Percentiles rank a stretch among this genome's conserved stretches.
Evolutionary conservation across 2,329 filamentous ascomycete species (phyloP).

Genomic region (Fusarium sp.): DNA sequence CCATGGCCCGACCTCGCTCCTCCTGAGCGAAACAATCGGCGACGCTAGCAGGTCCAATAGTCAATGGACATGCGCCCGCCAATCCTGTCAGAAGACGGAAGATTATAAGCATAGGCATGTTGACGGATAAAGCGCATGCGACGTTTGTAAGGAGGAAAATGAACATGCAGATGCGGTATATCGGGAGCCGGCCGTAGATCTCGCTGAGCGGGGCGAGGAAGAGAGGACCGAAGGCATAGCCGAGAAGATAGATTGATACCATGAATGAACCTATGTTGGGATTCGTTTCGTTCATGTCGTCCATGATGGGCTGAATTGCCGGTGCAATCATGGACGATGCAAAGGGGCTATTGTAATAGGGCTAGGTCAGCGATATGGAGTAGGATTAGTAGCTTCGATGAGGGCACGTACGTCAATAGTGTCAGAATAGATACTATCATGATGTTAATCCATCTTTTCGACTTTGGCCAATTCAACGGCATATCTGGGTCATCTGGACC

Average conservation of each 20-base stretch:
- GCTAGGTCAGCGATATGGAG: rapidly evolving
- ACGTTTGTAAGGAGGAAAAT: not conserved
- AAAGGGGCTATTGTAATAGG: not conserved
- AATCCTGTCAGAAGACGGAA: not conserved
- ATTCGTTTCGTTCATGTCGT: not conserved
- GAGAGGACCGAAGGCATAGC: not conserved
- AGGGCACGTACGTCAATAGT: not conserved
- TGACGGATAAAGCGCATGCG: not conserved
- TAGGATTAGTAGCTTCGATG: rapidly evolving
- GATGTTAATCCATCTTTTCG: not conserved
- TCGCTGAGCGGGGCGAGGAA: not conserved
- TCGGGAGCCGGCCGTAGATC: not conserved
- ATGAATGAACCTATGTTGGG: not conserved
- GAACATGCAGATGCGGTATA: not conserved
- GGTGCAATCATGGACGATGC: not conserved
- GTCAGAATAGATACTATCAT: not conserved
- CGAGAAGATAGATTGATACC: not conserved
- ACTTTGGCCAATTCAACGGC: not conserved
- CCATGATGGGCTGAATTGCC: not conserved
- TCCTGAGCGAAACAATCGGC: not conserved
- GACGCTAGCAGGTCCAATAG: not conserved
- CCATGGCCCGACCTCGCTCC: not conserved
- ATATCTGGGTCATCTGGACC: not conserved
- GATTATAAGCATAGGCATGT: not conserved
- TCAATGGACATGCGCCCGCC: not conserved